These are phyloP conservation scores for Glebionis coronaria DNA, from an alignment of 129 eudicot genomes.

Conservation along the genomic window DNA sequence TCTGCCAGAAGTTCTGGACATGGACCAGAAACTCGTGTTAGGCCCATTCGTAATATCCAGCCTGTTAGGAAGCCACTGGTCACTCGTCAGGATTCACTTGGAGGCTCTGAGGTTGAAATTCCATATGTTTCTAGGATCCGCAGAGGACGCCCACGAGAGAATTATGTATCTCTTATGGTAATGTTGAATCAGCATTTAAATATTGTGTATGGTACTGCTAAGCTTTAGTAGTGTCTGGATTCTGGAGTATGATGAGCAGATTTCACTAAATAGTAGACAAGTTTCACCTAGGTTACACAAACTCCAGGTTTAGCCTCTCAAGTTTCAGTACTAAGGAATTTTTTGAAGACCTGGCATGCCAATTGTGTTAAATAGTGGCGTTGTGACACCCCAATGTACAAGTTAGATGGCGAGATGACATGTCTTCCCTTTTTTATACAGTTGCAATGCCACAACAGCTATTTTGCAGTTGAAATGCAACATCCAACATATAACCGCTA, in stretches of 20 bases:
- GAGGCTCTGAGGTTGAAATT: constrained; percentile 86
- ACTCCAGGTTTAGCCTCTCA: no score
- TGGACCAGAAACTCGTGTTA: constrained; percentile 34
- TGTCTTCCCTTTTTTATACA: no score
- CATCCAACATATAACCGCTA: no score
- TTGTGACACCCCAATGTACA: no score
- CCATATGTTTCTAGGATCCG: constrained; percentile 91
- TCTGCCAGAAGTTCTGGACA: constrained; percentile 36
- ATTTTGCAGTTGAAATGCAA: no score
- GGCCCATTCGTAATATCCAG: constrained; percentile 46
- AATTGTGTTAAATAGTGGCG: no score
- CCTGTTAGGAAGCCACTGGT: constrained; percentile 50
- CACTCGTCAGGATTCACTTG: constrained; percentile 87
- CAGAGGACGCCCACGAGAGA: constrained; percentile 88
- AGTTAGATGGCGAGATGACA: no score
- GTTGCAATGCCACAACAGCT: no score
- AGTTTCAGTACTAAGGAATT: background rate
- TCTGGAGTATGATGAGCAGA: no score
- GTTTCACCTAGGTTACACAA: no score
- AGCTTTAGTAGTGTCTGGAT: no score
- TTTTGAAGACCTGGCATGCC: background rate
- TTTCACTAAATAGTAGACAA: no score
- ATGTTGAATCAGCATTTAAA: constrained; percentile 10
- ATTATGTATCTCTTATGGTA: constrained; percentile 77
- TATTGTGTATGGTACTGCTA: background rate